Base-by-base conservation (phyloP, 495 filamentous ascomycete species). In the Stereocaulon alpinum region DNA sequence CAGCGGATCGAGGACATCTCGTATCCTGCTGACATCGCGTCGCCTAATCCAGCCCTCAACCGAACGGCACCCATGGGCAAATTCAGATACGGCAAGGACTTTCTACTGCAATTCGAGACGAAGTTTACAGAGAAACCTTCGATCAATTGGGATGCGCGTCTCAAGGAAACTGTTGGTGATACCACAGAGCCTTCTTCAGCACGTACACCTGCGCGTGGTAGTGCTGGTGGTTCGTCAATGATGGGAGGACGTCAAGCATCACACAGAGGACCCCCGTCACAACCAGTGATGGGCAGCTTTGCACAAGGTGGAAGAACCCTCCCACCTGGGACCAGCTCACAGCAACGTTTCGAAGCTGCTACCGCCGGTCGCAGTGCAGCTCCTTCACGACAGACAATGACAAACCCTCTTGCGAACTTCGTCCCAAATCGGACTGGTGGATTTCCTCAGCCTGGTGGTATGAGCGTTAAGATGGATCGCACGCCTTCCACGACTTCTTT, bases 71-170 rank as follows among this genome's bases (percentile, higher is more conserved):
- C 86, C 5, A 81, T 77, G 58, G 86, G 86, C 62, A 91, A 87
- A 67, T 95, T 95, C 79, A 88, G 91, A 68, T 99, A 99, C 73
- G 89, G 96, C 70, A 87, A 87, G 59, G 83, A 89, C 51, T 99
- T 99, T 79, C 76, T 99, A 72, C 77, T 97, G n/a, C 94, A 99
- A 68, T 99, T 99, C 79, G 86, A 96, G 75, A 74, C 76, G 55
- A 88, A 90, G 2, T 99, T 95, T 74, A 93, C 86, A 56, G 93
- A 98, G 72, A 95, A 96, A 72, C 93, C 93, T 11, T 91, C 89
- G 2, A 63, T 88, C 15, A 91, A 96, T 64, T 98, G 95, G 83
- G 85, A 91, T 56, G 72, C 79, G 51, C 89, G 89, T 62, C 79
- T 98, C 63, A 89, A 79, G 37, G 85, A 96, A 67, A 87, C 85